These are phyloP conservation scores for Picea glauca DNA, from an alignment of 75 land plant genomes.

Conservation along the genomic window DNA sequence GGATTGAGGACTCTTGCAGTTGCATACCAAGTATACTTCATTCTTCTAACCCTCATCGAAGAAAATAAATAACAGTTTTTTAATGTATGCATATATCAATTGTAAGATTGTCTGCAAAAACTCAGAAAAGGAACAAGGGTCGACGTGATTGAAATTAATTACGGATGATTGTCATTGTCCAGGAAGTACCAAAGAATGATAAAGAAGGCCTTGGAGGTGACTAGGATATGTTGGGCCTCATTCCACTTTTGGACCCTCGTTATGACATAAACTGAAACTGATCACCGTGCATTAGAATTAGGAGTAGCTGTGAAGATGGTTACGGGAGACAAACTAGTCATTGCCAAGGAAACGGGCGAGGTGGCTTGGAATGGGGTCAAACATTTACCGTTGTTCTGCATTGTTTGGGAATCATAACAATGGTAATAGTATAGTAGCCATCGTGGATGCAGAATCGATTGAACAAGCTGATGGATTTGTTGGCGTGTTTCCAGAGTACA, in stretches of 20 bases:
- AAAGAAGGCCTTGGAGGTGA: slow-evolving; percentile 26
- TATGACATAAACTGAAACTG: slow-evolving; percentile 24
- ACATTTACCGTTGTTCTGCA: slow-evolving; percentile 29
- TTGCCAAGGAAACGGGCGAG: slow-evolving; percentile 32
- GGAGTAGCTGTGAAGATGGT: slow-evolving; percentile 36
- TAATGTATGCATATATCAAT: too few species aligned
- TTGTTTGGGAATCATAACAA: slow-evolving; percentile 9
- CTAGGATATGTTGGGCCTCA: slow-evolving; percentile 26
- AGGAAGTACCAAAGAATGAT: slow-evolving; percentile 28
- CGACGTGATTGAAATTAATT: too few species aligned
- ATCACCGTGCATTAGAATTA: slow-evolving; percentile 22
- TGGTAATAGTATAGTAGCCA: neutral
- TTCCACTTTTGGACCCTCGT: slow-evolving; percentile 28
- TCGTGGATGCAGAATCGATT: slow-evolving; percentile 25
- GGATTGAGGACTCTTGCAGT: slow-evolving; percentile 55
- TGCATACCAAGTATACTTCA: slow-evolving; percentile 28
- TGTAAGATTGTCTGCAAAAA: too few species aligned
- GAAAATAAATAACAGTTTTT: too few species aligned
- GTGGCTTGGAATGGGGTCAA: slow-evolving; percentile 35
- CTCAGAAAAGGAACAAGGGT: too few species aligned
- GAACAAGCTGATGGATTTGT: slow-evolving; percentile 46
- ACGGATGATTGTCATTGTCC: too few species aligned
- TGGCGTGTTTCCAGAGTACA: slow-evolving; percentile 36
- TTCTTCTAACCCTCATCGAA: neutral
- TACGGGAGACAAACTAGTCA: slow-evolving; percentile 31